phyloP scores from a whole-genome alignment of 2,329 filamentous ascomycete species.

The Pseudogymnoascus sp. region DNA sequence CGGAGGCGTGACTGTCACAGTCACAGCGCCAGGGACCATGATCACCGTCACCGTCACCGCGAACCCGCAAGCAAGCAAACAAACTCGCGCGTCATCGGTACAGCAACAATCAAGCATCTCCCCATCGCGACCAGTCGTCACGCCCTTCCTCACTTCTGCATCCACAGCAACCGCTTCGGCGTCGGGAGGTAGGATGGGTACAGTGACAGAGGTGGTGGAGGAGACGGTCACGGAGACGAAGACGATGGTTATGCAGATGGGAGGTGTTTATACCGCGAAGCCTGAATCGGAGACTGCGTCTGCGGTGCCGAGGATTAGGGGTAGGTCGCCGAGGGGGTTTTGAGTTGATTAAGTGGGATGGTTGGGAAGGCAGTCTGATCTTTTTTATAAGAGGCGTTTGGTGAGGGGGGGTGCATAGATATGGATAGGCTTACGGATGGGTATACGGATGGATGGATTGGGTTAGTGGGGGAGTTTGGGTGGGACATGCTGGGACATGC shows the following conservation, averaged over 20 bases:
- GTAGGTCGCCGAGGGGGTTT: background rate
- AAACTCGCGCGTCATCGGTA: background rate
- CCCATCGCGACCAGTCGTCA: background rate
- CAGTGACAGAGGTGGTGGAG: background rate
- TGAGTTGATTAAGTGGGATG: background rate
- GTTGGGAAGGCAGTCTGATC: background rate
- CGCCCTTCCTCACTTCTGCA: background rate
- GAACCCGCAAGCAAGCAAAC: background rate
- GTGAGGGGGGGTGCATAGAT: background rate
- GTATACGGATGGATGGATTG: background rate
- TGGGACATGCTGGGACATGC: too few relatives aligned
- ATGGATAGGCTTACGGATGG: background rate
- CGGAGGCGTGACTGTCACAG: background rate
- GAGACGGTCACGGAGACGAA: background rate
- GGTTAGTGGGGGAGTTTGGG: background rate
- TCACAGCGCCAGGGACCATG: background rate
- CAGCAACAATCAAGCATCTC: background rate
- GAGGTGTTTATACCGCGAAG: background rate
- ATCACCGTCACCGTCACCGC: background rate
- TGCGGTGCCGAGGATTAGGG: background rate
- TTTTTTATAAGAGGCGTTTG: background rate
- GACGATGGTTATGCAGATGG: slow-evolving; percentile 3
- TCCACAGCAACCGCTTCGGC: background rate
- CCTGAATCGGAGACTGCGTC: background rate
- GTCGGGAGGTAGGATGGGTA: background rate